Base-by-base conservation (phyloP, 164 flowering plant species). In the Warburgia ugandensis region DNA sequence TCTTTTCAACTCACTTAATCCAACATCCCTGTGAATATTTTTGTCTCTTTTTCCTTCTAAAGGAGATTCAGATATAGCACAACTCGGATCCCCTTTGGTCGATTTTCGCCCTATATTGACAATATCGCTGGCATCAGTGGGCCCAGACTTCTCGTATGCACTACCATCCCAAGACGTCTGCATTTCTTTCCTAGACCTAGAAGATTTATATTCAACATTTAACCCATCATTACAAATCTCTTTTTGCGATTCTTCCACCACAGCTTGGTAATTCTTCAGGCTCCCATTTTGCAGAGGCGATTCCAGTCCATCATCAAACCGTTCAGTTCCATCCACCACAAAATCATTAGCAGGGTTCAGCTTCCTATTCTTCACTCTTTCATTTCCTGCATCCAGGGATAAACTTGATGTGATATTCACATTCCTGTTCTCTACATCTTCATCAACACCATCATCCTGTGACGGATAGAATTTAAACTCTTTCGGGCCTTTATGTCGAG, bases 31-130 rank as follows among this genome's bases (percentile, higher is more conserved):
- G 26, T 33, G 6, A 27, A 35, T 37, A 38, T 47, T 66, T 41
- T 32, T 35, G 55, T 49, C 67, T 14, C 30, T 40, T 40, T 30
- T 40, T 51, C 47, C 63, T 60, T 59, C 65, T 45, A 22, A 30
- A 31, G 70, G 63, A 11, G 66, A 61, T 37, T 14, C 11, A 32
- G 62, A 66, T 17, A 29, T 51, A 40, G 29, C 6, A 17, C 29
- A 54, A 28, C 22, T 54, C 29, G 16, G 20, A 28, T 45, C 58
- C 26, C 39, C 54, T 29, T 28, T 45, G 33, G 2, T 27, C 27
- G 55, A 60, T 47, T 39, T 46, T 3, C 30, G 48, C 20, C 12
- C 56, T 30, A 44, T 68, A 27, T 3, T 54, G 61, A 38, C 52
- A 53, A n/a, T 38, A 8, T 30, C 23, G 22, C 14, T 33, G 20